These are phyloP conservation scores for Chloromonas sp. DNA, from an alignment of 163 green algal species.

Conservation along the genomic window DNA sequence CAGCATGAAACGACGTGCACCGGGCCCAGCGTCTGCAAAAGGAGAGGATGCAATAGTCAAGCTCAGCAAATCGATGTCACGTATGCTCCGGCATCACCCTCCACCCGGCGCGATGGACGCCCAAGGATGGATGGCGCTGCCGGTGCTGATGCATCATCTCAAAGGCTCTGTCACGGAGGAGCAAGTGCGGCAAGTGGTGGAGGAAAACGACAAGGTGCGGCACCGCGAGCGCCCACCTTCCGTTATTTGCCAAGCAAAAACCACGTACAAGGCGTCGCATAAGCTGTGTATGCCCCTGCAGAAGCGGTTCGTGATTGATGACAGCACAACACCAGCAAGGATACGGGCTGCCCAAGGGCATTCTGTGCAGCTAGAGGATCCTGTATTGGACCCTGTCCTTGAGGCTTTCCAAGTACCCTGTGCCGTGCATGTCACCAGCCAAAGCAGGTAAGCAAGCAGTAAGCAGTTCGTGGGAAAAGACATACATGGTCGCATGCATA, in stretches of 20 bases:
- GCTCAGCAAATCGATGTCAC: slow-evolving; percentile 27
- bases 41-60: too few relatives aligned
- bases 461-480: background rate
- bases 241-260: background rate
- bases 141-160: slow-evolving; percentile 28
- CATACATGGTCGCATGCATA: background rate
- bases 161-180: slow-evolving; percentile 1
- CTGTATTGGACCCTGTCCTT: slow-evolving; percentile 36
- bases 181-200: slow-evolving; percentile 10
- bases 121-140: slow-evolving; percentile 31
- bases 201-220: slow-evolving; percentile 14
- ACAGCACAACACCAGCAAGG: slow-evolving; percentile 17
- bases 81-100: slow-evolving; percentile 40
- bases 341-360: slow-evolving; percentile 57
- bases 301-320: slow-evolving; percentile 51
- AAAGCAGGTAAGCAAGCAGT: slow-evolving; percentile 13
- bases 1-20: too few relatives aligned
- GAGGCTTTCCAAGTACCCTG: slow-evolving; percentile 7
- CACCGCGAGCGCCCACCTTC: background rate
- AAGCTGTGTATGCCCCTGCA: slow-evolving; percentile 7
- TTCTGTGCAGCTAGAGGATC: slow-evolving; percentile 37
- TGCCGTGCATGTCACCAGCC: slow-evolving; percentile 28
- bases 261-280: too few relatives aligned
- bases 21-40: too few relatives aligned
- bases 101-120: slow-evolving; percentile 35